Evolutionary conservation across 345 rosid species (phyloP).

Genomic region (Murraya paniculata): DNA sequence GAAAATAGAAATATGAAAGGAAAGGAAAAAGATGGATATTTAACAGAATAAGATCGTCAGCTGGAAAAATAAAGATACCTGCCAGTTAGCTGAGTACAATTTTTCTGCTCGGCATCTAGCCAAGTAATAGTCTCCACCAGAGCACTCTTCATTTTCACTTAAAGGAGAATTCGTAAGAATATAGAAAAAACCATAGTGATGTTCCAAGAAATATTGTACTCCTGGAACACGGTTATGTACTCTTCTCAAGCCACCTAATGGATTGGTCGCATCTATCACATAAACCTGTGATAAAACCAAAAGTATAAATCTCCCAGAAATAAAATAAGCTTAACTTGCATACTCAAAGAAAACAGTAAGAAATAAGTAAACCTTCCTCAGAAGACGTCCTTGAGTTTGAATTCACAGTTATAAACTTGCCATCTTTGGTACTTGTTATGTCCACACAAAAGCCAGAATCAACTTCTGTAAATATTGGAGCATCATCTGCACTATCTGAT

Average conservation of each 20-base stretch:
- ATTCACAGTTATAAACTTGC: conserved; percentile 90
- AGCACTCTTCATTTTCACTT: conserved; percentile 31
- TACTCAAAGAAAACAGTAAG: conserved; percentile 14
- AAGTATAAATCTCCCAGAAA: conserved; percentile 19
- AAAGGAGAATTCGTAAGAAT: conserved; percentile 74
- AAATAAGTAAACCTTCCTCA: conserved; percentile 67
- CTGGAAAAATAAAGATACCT: conserved; percentile 34
- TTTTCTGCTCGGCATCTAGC: conserved; percentile 50
- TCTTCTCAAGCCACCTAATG: conserved; percentile 51
- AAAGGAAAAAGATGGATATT: not conserved
- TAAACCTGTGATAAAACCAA: conserved; percentile 54
- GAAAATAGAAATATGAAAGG: conserved; percentile 9
- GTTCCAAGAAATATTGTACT: conserved; percentile 77
- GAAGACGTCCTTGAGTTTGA: conserved; percentile 95
- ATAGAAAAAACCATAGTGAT: conserved; percentile 65
- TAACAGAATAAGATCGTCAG: not conserved
- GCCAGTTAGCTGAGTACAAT: conserved; percentile 47
- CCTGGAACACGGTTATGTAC: conserved; percentile 55
- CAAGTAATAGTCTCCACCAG: conserved; percentile 57
- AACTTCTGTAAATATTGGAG: conserved; percentile 47
- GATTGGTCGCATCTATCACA: conserved; percentile 54
- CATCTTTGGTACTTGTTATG: conserved; percentile 89
- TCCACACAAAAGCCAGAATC: conserved; percentile 83
- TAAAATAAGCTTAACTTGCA: not conserved
- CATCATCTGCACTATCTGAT: conserved; percentile 38